Evolutionary conservation across 768 basidiomycete species (phyloP), one percentile per base, ranked within the genome.

Genomic region (Amanita jacksonii): DNA sequence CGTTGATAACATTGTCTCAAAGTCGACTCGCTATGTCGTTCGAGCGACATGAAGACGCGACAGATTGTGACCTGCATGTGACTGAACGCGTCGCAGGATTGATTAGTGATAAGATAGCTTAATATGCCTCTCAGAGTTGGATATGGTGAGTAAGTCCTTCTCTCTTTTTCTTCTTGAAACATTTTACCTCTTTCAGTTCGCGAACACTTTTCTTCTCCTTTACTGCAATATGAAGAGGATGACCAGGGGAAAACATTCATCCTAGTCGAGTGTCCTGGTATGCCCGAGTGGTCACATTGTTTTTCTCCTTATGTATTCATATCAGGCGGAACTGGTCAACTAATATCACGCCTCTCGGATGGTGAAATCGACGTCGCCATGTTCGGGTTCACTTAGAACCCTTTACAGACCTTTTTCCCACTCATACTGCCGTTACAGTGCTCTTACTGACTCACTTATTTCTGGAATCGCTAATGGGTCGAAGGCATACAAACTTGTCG

Each of bases 401-500:
- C 24, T 10, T 18, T 27, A 49, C 34, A 4, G 45, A 35, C 16
- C 41, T 43, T 43, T 32, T 43, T n/a, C n/a, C n/a, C n/a, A n/a
- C 41, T 38, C 18, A 39, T 45, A 41, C 30, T 20, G 18, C 25
- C 44, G 32, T 7, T 38, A 35, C 33, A 53, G 90, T 56, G 89
- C 89, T 0, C 75, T 97, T 38, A 96, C 93, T 1, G 93, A 94
- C 55, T 76, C 87, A 0, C 65, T 97, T 23, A 89, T 96, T 50
- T 85, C 90, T 39, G 93, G 93, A 0, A 87, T 96, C 43, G 90
- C 89, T 5, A 92, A 91, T 45, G 89, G 91, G 1, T 85, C 85
- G 0, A 72, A 74, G 41, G 77, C 83, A 5, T 99, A 96, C 64
- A 91, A 85, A 60, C 80, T 97, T 13, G 80, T 94, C 3, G 92